Evolutionary conservation across 768 basidiomycete genomes (phyloP), one percentile per base, ranked within the genome.

Genomic region (Mycena haematopus): DNA sequence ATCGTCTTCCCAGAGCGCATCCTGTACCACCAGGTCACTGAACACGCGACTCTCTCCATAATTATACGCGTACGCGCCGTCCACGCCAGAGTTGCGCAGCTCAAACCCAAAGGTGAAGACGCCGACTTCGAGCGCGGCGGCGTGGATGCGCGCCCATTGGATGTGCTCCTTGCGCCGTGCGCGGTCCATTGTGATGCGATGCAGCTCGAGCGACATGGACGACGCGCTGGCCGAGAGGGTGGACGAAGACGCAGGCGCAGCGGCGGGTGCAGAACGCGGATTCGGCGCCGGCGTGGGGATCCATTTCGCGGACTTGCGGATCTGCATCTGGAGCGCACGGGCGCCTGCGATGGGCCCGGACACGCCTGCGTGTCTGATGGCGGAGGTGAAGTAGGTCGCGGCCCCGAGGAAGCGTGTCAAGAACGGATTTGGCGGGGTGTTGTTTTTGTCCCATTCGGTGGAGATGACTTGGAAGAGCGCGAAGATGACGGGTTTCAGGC

Each of bases 71-170:
- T n/a, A n/a, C n/a, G 76, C 76, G 52, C 81, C 81, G 1, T 76
- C 64, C 15, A 78, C 78, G 22, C 74, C 73, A 9, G 74, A 25
- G 22, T 59, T 45, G 31, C 22, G 61, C 15, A 54, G 40, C 31
- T 62, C 74, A 49, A 77, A 76, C 2, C 80, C 80, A 72, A 82
- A 69, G 2, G 72, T 75, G 44, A 87, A 71, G 70, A 86, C 78
- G 15, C 84, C 83, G 1, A 87, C 78, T 65, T 88, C 86, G 45
- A 88, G 78, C 10, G 86, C 86, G 5, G 86, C 83, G 0, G 84
- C 87, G 65, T 88, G 87, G 14, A 88, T 84, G 36, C 84, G 82
- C 0, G 87, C 87, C 87, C 87, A 88, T 55, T 86, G 84, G 0
- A 88, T 84, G 62, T 88, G 81, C 57, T 88, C 86, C 57, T 86